Evolutionary conservation across 768 basidiomycete species (phyloP).

Genomic region (Cubamyces lactineus): DNA sequence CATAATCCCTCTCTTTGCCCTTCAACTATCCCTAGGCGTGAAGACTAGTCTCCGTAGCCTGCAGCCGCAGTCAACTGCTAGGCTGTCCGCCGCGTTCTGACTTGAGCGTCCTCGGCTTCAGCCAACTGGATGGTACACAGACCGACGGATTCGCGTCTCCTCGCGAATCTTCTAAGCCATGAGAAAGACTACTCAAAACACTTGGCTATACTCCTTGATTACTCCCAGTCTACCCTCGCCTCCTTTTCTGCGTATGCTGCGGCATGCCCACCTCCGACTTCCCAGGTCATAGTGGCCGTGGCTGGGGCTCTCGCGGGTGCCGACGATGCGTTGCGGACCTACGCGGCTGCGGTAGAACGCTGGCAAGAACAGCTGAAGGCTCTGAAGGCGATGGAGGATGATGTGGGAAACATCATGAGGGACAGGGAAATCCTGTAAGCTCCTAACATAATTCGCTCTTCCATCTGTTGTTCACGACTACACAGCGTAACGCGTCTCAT

Average conservation of each 20-base stretch:
- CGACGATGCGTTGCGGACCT: slow-evolving; percentile 68
- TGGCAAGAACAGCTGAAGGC: slow-evolving; percentile 65
- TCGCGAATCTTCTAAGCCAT: slow-evolving; percentile 64
- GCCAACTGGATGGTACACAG: slow-evolving; percentile 63
- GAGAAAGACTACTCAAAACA: slow-evolving; percentile 76
- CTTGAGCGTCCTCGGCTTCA: neutral
- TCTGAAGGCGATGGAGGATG: slow-evolving; percentile 72
- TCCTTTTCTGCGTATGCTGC: slow-evolving; percentile 76
- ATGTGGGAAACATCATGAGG: slow-evolving; percentile 66
- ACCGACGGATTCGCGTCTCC: slow-evolving; percentile 71
- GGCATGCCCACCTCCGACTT: slow-evolving; percentile 58
- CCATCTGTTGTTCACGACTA: neutral
- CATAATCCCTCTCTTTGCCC: too few species aligned
- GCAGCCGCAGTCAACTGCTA: neutral
- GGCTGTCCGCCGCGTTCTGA: neutral
- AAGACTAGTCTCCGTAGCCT: neutral
- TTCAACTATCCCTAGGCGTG: too few species aligned
- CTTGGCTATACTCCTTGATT: slow-evolving; percentile 56
- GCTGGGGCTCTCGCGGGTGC: slow-evolving; percentile 61
- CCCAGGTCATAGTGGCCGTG: slow-evolving; percentile 55
- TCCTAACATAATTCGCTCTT: neutral
- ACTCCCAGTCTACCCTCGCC: slow-evolving; percentile 62
- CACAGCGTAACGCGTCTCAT: slow-evolving; percentile 75
- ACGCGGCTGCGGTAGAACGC: slow-evolving; percentile 60
- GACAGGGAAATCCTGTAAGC: slow-evolving; percentile 85